Evolutionary conservation across 305 asterid species (phyloP), one percentile per base, ranked within the genome.

Genomic region (Caryopteris hybrid): DNA sequence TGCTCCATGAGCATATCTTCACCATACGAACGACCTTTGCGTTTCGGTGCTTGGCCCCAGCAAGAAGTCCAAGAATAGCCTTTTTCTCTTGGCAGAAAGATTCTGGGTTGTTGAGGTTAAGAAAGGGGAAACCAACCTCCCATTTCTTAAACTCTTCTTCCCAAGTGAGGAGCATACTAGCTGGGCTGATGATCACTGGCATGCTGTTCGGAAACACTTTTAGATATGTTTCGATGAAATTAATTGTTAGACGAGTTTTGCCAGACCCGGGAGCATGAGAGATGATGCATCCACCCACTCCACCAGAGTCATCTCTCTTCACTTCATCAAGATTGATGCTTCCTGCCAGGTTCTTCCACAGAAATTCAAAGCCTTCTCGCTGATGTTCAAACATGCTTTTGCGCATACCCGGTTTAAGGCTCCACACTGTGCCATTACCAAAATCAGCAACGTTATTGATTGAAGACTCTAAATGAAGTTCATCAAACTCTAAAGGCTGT

Each of bases 181-280:
- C 88, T 0, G 90, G 97, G 71, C 80, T 72, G 3, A 88, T 81
- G 5, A 90, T 78, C 25, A 86, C 38, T 0, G 90, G 94, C 11
- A 74, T 77, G 43, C 83, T 76, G 23, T 74, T 38, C 4, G 91
- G 97, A 50, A 81, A 88, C 47, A 79, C 13, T 45, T 71, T 80
- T 12, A 88, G 11, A 47, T 77, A 90, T 0, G 87, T 72, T 14
- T 78, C 87, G 2, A 86, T 33, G 70, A 88, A 90, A 8, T 79
- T 83, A 1, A 90, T 72, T 4, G 87, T 82, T 66, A 90, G 43
- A 12, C 84, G 90, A 4, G 93, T 77, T 74, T 90, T 88, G 7
- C 95, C 92, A 5, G 94, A 86, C 17, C 96, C 92, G 5, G 90
- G 95, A 20, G 96, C 92, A 50, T 89, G 96, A 13, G 95, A 87